Conservation (phyloP, 75 land plant genomes). For the Chamaecyparis obtusa region DNA sequence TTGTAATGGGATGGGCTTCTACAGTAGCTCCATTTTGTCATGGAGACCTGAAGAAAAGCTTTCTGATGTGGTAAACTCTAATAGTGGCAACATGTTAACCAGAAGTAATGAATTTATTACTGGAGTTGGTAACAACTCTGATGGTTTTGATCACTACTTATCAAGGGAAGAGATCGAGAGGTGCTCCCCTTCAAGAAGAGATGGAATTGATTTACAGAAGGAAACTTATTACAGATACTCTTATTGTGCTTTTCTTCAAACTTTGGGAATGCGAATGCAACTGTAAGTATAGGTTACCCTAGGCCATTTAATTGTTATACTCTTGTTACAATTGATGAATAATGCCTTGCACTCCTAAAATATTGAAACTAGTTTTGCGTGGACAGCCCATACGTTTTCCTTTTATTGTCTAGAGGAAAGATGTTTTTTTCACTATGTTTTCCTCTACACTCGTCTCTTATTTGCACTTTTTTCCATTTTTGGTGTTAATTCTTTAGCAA, state of each 20-base stretch:
- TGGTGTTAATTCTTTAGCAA: not conserved
- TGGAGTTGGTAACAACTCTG: constrained; percentile 5
- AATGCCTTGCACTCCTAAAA: not conserved
- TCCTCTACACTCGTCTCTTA: not conserved
- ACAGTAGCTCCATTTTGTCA: not conserved
- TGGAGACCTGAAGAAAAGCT: not conserved
- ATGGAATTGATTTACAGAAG: constrained; percentile 60
- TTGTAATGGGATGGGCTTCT: not conserved
- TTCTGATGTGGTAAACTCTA: not conserved
- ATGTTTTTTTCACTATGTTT: not conserved
- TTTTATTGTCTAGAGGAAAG: not conserved
- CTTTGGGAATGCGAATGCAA: constrained; percentile 61
- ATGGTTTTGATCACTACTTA: constrained; percentile 27
- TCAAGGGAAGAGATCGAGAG: constrained; percentile 74
- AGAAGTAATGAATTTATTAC: not conserved
- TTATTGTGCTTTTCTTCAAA: constrained; percentile 62
- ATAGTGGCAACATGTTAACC: not conserved
- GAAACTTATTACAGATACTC: constrained; percentile 57
- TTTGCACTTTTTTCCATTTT: not conserved
- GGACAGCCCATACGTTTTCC: not conserved
- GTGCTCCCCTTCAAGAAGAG: constrained; percentile 66
- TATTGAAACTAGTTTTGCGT: not conserved
- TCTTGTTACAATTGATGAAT: not conserved
- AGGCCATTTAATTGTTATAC: not conserved
- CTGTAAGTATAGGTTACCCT: constrained; percentile 37